phyloP scores from a whole-genome alignment of 2,329 filamentous ascomycete genomes.

The Exophiala xenobiotica region DNA sequence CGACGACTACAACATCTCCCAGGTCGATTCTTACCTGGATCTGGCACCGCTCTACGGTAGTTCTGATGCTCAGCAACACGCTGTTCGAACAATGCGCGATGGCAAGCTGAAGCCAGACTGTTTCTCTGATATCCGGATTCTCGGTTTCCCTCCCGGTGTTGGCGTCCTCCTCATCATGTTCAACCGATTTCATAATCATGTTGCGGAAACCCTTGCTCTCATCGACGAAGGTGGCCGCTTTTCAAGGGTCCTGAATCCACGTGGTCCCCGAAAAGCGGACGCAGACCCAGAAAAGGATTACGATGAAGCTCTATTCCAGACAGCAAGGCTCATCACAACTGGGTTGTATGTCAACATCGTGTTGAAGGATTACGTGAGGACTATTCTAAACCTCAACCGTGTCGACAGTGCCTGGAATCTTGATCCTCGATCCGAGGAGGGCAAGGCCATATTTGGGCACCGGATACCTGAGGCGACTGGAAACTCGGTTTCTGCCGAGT shows the following conservation, averaged over 20 bases:
- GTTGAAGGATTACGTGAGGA: conserved; percentile 60
- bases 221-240: conserved; percentile 68
- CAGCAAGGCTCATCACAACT: conserved; percentile 54
- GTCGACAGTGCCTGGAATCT: conserved; percentile 61
- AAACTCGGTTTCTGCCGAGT: conserved; percentile 67
- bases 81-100: conserved; percentile 62
- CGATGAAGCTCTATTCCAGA: conserved; percentile 57
- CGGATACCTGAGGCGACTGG: conserved; percentile 58
- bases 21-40: conserved; percentile 74
- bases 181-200: conserved; percentile 68
- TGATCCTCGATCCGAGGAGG: conserved; percentile 62
- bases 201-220: conserved; percentile 59
- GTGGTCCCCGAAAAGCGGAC: conserved; percentile 36
- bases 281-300: conserved; percentile 41
- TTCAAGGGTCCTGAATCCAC: conserved; percentile 32
- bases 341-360: conserved; percentile 59
- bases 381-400: conserved; percentile 60
- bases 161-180: conserved; percentile 67
- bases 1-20: conserved; percentile 60
- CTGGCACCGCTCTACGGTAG: conserved; percentile 71
- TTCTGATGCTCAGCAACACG: conserved; percentile 60
- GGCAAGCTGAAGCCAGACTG: conserved; percentile 71
- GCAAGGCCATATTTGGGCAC: conserved; percentile 45
- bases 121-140: conserved; percentile 64
- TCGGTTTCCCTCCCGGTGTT: conserved; percentile 69